Base-by-base conservation (phyloP, 768 basidiomycete genomes). In the Arthromyces matolae region DNA sequence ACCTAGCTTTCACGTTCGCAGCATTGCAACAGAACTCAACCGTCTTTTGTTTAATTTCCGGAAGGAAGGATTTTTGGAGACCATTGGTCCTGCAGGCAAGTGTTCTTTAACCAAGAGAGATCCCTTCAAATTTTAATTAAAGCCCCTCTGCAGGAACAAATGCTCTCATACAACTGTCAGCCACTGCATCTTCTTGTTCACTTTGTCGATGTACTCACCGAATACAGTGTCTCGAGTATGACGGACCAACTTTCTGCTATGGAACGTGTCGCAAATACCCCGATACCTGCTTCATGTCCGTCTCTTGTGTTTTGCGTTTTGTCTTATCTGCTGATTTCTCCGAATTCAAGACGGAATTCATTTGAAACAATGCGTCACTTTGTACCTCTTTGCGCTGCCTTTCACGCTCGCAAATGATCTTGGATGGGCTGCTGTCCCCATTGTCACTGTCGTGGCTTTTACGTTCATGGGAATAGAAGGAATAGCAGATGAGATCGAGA, bases 401-500 rank as follows among this genome's bases (percentile, higher is more conserved):
- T 79, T 94, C 56, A 89, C 88, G 2, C 77, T 97, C 24, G 81
- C 93, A 36, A 78, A 82, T 45, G 85, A 92, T 37, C 72, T 94
- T 56, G 84, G 84, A 27, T 93, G 89, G 87, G 78, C 75, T 38
- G 88, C 87, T 61, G 75, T 95, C 8, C 89, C 88, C n/a, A 74
- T 93, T 20, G 83, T 91, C 16, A 92, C 90, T 18, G 80, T 88
- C 12, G 85, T 93, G 23, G 83, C 90, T 7, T 93, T 94, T 71
- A 93, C 89, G 0, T 78, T 96, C 43, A 93, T 93, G 92, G 77
- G 93, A 14, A 89, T 97, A 42, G 93, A 96, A 72, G 93, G 92
- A 4, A 97, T 96, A 54, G 93, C 94, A 0, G 86, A 94, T 51
- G 84, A 92, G 65, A 92, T 95, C 55, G 93, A 96, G 65, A 88